A percentile compares a stretch with the other conserved stretches of the same genome.
Evolutionary conservation across 208 protist genomes (phyloP).

Genomic region (Leishmania lainsoni): DNA sequence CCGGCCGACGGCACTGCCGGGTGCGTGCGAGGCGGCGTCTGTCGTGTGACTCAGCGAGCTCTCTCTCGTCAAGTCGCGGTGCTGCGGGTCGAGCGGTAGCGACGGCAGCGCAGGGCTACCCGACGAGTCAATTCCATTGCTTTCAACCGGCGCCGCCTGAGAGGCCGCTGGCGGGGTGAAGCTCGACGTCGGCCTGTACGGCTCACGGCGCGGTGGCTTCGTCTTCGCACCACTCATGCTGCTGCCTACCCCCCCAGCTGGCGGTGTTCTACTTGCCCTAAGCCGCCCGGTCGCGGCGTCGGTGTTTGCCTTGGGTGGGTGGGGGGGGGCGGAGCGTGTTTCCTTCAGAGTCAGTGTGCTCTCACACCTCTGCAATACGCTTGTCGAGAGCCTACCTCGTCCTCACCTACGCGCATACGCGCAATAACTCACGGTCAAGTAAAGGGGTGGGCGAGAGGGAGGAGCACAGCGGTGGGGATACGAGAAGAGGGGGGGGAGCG

Average conservation of each 20-base stretch:
- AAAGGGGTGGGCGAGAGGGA: too few relatives aligned
- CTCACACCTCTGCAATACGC: background rate
- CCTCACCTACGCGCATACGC: background rate
- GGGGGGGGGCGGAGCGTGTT: background rate
- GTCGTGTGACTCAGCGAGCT: background rate
- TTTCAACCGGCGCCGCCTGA: background rate
- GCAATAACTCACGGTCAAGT: too few relatives aligned
- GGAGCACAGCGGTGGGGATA: background rate
- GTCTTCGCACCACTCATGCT: background rate
- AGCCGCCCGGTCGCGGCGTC: background rate
- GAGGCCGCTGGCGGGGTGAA: background rate
- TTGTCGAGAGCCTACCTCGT: background rate
- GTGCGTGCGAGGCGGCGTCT: background rate
- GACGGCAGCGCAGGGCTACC: background rate
- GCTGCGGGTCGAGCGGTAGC: background rate
- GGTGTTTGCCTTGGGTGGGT: background rate
- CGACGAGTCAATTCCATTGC: background rate
- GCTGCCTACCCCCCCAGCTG: background rate
- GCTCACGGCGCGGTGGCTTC: slow-evolving; percentile 17
- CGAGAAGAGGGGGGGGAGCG: too few relatives aligned
- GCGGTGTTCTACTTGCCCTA: background rate
- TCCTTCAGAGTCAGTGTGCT: background rate
- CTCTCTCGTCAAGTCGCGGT: background rate
- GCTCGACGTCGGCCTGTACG: slow-evolving; percentile 1
- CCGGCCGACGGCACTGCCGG: background rate